Base-by-base conservation (phyloP, 192 early-diverging fungal genomes). In the Phycomyces blakesleeanus region DNA sequence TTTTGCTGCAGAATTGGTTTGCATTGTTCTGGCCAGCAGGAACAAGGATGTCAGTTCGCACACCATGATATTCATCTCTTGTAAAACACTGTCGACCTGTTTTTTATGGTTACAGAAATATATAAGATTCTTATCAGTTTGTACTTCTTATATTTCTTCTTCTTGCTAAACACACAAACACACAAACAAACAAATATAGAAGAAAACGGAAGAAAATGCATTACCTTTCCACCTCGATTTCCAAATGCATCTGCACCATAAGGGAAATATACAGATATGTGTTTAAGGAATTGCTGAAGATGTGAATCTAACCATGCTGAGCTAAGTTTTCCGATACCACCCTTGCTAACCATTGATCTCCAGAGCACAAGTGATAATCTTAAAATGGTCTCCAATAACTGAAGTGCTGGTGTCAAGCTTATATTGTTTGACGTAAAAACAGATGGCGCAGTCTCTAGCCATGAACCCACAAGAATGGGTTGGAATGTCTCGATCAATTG, bases 221-320 rank as follows among this genome's bases (percentile, higher is more conserved):
- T 57, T 69, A 87, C 87, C 81, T 87, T 84, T 10, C 66, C 40
- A 51, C 84, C 81, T 9, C 63, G 56, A 26, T 76, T 68, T 15
- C 78, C 69, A 9, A 75, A 62, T 15, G 78, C 79, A 22, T 81
- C 78, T 4, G 66, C 71, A 7, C 90, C 91, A 72, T 89, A 89
- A 10, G 93, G 93, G 57, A 94, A 94, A 52, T 89, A 82, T 2
- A 85, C 75, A 58, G 84, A 71, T 34, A 86, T 83, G 64, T 89
- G 88, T 61, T 86, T 85, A 16, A 88, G 57, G 49, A 94, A 74
- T 4, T 76, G 72, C 42, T 85, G 75, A 44, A 92, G 52, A 57
- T 80, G 76, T 10, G 62, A 50, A 5, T 81, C 74, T 3, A 82
- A 55, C 80, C 83, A 87, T 51, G 15, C 42, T 39, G 63, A 40